Evolutionary conservation across 768 basidiomycete species (phyloP).

Genomic region (Hortiboletus flavorubellus): DNA sequence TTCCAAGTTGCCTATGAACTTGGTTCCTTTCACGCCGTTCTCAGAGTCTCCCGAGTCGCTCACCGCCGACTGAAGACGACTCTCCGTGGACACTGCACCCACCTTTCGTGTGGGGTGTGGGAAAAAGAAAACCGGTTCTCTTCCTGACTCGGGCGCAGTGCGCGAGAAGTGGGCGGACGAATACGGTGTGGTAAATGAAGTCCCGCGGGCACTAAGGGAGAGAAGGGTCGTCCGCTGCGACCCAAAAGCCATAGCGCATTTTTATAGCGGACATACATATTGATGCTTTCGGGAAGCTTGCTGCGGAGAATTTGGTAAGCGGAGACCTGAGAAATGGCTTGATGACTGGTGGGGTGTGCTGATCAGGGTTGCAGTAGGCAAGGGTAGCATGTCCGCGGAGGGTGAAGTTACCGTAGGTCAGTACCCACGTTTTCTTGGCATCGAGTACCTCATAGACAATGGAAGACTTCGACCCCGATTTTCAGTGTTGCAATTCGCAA

Average conservation of each 20-base stretch:
- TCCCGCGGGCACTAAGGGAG: constrained; percentile 38
- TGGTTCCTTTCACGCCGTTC: constrained; percentile 4
- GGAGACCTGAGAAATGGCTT: background rate
- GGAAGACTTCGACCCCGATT: constrained; percentile 38
- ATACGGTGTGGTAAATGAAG: constrained; percentile 45
- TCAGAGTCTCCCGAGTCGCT: constrained; percentile 4
- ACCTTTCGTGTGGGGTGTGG: constrained; percentile 18
- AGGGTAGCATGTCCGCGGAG: constrained; percentile 37
- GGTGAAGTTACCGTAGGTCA: constrained; percentile 45
- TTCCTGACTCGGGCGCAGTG: constrained; percentile 30
- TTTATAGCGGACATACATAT: constrained; percentile 38
- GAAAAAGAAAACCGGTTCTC: background rate
- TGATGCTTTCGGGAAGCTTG: constrained; percentile 18
- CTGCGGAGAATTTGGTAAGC: constrained; percentile 27
- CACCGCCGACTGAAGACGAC: constrained; percentile 16
- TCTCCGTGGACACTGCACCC: constrained; percentile 19
- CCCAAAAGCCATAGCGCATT: constrained; percentile 49
- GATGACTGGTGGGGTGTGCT: background rate
- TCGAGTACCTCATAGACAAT: constrained; percentile 26
- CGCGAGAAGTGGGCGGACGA: constrained; percentile 46
- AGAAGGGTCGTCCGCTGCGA: constrained; percentile 40
- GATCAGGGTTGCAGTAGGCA: constrained; percentile 27
- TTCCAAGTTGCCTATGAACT: constrained; percentile 1
- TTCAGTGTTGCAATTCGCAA: constrained; percentile 41
- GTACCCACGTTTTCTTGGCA: background rate